These are phyloP conservation scores for Agaricus bisporus DNA, from an alignment of 768 basidiomycete genomes.

Conservation along the genomic window DNA sequence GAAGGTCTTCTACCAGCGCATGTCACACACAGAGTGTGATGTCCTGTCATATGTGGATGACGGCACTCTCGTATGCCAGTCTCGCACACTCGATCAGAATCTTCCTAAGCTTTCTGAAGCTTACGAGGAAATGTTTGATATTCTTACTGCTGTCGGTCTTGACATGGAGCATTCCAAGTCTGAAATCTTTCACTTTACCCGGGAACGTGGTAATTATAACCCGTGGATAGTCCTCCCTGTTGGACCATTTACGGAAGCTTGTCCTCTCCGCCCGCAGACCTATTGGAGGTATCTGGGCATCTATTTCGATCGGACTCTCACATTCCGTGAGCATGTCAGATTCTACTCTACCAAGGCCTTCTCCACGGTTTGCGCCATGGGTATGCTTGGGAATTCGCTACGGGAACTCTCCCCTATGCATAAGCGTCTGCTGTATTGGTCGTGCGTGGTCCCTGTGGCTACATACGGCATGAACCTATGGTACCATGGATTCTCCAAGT, in stretches of 20 bases:
- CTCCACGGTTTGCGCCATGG: neutral
- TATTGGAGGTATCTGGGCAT: conserved; percentile 4
- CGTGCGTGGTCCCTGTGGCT: neutral
- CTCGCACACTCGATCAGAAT: neutral
- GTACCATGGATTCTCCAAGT: neutral
- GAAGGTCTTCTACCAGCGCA: neutral
- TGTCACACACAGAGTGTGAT: neutral
- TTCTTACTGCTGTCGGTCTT: neutral
- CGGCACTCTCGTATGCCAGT: neutral
- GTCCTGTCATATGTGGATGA: neutral
- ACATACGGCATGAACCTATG: neutral
- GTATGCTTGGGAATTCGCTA: neutral
- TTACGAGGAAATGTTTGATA: neutral
- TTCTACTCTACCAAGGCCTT: neutral
- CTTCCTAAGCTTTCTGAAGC: neutral
- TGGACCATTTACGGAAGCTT: neutral
- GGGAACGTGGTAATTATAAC: neutral
- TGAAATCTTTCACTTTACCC: neutral
- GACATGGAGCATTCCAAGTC: neutral
- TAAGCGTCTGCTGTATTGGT: neutral
- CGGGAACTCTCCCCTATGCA: neutral
- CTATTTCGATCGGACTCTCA: neutral
- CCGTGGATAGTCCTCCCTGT: neutral
- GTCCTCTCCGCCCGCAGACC: neutral
- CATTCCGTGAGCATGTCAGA: neutral